phyloP scores from a whole-genome alignment of 2,329 filamentous ascomycete species.

The Penicillium sp. region DNA sequence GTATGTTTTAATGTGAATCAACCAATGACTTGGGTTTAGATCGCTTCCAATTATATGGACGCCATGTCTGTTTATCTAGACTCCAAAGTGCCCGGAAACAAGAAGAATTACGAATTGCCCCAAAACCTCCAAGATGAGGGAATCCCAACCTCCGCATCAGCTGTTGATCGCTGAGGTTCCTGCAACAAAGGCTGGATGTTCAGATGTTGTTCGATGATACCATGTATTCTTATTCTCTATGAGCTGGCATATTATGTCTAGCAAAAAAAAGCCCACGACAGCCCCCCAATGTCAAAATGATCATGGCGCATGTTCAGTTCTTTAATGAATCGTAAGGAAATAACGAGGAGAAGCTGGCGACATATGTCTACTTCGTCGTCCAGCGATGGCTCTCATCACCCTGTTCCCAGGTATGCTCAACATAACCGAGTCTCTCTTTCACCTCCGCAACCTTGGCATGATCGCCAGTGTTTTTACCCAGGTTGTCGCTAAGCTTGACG shows the following conservation, averaged over 20 bases:
- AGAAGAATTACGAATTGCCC: too few species aligned
- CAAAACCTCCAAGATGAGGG: too few species aligned
- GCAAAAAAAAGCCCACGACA: neutral
- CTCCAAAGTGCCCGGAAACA: too few species aligned
- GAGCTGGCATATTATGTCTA: constrained; percentile 1
- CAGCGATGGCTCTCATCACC: constrained; percentile 82
- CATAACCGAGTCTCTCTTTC: constrained; percentile 80
- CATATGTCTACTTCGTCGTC: constrained; percentile 51
- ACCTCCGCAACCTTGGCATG: constrained; percentile 72
- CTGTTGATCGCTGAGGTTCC: too few species aligned
- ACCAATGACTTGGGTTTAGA: neutral
- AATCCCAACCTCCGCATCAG: too few species aligned
- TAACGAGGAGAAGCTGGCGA: too few species aligned
- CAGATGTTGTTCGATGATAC: neutral
- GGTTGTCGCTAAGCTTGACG: constrained; percentile 90
- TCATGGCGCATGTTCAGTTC: constrained; percentile 1
- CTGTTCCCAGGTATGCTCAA: constrained; percentile 75
- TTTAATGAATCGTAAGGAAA: neutral
- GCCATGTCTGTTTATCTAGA: too few species aligned
- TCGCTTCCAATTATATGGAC: too few species aligned
- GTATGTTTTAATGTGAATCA: constrained; percentile 22
- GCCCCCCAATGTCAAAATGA: neutral
- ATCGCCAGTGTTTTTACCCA: constrained; percentile 91
- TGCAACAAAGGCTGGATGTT: neutral
- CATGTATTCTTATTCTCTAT: constrained; percentile 8